Evolutionary conservation across 305 asterid species (phyloP), one percentile per base, ranked within the genome.

Genomic region (Fraxinus sp.): DNA sequence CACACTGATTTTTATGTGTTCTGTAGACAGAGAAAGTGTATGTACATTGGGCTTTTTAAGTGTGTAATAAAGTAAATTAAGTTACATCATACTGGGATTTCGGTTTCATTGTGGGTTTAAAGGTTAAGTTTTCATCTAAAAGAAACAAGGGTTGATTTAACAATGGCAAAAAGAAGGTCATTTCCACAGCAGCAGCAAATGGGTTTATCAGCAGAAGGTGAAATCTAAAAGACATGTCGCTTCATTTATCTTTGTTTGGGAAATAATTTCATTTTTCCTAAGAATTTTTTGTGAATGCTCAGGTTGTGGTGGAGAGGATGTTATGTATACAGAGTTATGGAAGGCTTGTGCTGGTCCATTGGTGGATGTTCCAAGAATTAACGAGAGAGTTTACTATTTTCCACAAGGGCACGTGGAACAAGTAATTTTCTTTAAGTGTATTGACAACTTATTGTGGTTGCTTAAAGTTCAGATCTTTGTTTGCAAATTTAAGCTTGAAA

Each of bases 401-500:
- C 98, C 98, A 26, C 98, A 95, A 83, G 98, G 98, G 32, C 98
- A 93, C 82, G 92, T 95, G 98, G 98, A 95, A 62, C 98, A 93
- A 87, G 98, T 93, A 81, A 85, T 93, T 82, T 39, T 10, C 78
- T 37, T 74, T 78, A 83, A 9, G 20, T 35, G 46, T 37, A 37
- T 37, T 4, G 20, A 7, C 26, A 11, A 4, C 46, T 77, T 41
- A 2, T 26, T 75, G 26, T 26, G 16, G 71, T 52, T 28, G 72
- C 35, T 49, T 14, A 76, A 33, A 80, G 81, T 80, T 82, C 82
- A 79, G 85, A 85, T 85, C 88, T 86, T 82, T 82, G 76, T 44
- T 82, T 81, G 57, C 39, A 80, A 74, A 72, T 72, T 72, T 44
- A 80, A 77, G 71, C 74, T 79, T 36, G 46, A 84, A 78, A 77